These are phyloP conservation scores for Coemansia sp. DNA, from an alignment of 192 early-diverging fungal genomes.

Conservation along the genomic window DNA sequence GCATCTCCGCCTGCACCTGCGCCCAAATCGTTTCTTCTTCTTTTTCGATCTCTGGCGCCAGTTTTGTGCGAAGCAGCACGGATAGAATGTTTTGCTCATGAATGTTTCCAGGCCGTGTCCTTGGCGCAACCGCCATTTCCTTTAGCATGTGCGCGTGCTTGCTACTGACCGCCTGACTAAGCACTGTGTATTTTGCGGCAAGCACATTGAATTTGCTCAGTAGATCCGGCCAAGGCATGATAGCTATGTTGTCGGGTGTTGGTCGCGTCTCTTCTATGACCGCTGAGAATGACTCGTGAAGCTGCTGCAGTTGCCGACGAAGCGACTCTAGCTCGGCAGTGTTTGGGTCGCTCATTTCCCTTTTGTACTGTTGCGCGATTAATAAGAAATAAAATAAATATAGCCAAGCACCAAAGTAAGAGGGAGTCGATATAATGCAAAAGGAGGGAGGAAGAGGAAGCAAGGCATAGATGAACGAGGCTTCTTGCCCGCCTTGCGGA, in stretches of 20 bases:
- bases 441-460: too few relatives aligned
- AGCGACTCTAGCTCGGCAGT: conserved; percentile 54
- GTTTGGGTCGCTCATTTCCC: conserved; percentile 22
- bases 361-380: background rate
- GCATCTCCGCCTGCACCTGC: conserved; percentile 24
- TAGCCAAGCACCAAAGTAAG: too few relatives aligned
- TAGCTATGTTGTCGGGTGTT: conserved; percentile 42
- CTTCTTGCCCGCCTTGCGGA: too few relatives aligned
- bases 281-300: conserved; percentile 48
- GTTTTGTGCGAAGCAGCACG: conserved; percentile 54
- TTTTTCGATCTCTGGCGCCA: conserved; percentile 54
- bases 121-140: conserved; percentile 49
- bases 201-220: conserved; percentile 58
- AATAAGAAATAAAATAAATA: background rate
- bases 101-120: conserved; percentile 33
- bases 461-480: too few relatives aligned
- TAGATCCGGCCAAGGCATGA: conserved; percentile 51
- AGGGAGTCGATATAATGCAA: background rate
- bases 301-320: conserved; percentile 54
- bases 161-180: conserved; percentile 42
- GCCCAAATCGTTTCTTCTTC: conserved; percentile 49
- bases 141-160: conserved; percentile 39
- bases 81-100: conserved; percentile 55
- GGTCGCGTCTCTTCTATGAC: conserved; percentile 51
- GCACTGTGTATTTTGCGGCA: conserved; percentile 48